Evolutionary conservation across 1,284 basidiomycete species (phyloP), one percentile per base, ranked within the genome.

Genomic region (Malassezia sympodialis): DNA sequence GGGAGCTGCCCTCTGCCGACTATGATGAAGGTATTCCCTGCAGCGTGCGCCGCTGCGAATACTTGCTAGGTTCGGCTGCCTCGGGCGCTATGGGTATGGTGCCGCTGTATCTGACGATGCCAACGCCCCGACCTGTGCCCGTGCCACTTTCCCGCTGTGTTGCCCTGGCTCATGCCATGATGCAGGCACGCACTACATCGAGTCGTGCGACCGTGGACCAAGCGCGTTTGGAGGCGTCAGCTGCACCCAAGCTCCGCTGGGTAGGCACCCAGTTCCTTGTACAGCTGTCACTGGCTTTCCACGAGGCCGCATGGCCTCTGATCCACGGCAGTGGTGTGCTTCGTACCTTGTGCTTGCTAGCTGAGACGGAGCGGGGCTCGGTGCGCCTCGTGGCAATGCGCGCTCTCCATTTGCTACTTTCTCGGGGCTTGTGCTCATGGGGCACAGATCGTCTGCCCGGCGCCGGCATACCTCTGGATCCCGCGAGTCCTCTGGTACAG

Each of bases 81-180:
- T 24, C 31, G 2, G 46, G 32, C 23, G 40, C 49, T 3, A 12
- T n/a, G n/a, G 54, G 54, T 14, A 39, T 56, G 8, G 35, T 68
- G 40, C 49, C 45, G 17, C 34, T 47, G 14, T 61, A 60, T 21
- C 54, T 68, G 1, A 51, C 56, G 7, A 46, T 81, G 12, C 76
- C 80, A 0, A 81, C 80, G 2, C 76, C 79, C 39, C 81, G 87
- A 15, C 82, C 86, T 8, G 84, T 91, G 1, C 79, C 82, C 41
- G 69, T 91, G 2, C 87, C 89, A 0, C 68, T 88, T 12, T 87
- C 86, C 6, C 66, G 69, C 45, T 58, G 79, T 11, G 68, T 77
- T 8, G 57, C 68, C 0, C 60, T 77, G 4, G 71, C 72, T 5
- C 58, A 76, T 7, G 66, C 72, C 42, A 73, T 76, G 28, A 67